Evolutionary conservation across 208 protist genomes (phyloP).

Genomic region (Tetramitus jugosus): DNA sequence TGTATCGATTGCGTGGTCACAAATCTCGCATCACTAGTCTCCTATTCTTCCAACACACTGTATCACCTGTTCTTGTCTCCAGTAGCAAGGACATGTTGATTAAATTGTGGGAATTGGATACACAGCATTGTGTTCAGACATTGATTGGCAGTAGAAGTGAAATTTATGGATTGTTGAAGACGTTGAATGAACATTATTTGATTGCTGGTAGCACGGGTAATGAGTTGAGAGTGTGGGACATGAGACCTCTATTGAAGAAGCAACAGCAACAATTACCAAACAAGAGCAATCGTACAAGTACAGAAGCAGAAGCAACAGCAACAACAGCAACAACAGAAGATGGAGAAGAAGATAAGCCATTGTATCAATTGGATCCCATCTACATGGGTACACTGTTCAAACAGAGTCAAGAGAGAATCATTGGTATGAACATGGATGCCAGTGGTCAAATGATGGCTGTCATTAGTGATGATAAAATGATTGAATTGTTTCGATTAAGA

Average conservation of each 20-base stretch:
- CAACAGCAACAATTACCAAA: no score
- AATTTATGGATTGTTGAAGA: background rate
- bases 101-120: conserved; percentile 18
- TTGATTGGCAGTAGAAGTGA: conserved; percentile 16
- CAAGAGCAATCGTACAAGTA: no score
- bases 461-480: background rate
- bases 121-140: conserved; percentile 19
- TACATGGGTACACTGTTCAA: background rate
- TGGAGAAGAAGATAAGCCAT: background rate
- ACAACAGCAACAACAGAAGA: background rate
- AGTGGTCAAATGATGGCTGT: background rate
- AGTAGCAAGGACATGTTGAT: conserved; percentile 22
- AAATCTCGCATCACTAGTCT: conserved; percentile 62
- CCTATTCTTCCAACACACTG: conserved; percentile 40
- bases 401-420: conserved; percentile 2
- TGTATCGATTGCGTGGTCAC: conserved; percentile 69
- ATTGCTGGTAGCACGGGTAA: background rate
- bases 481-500: conserved; percentile 15
- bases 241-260: background rate
- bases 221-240: conserved; percentile 7
- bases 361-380: conserved; percentile 3
- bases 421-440: background rate
- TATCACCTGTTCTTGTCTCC: background rate
- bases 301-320: no score
- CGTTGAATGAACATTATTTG: background rate